Base-by-base conservation (phyloP, 257 asterid species). In the Orobanche coerulescens region DNA sequence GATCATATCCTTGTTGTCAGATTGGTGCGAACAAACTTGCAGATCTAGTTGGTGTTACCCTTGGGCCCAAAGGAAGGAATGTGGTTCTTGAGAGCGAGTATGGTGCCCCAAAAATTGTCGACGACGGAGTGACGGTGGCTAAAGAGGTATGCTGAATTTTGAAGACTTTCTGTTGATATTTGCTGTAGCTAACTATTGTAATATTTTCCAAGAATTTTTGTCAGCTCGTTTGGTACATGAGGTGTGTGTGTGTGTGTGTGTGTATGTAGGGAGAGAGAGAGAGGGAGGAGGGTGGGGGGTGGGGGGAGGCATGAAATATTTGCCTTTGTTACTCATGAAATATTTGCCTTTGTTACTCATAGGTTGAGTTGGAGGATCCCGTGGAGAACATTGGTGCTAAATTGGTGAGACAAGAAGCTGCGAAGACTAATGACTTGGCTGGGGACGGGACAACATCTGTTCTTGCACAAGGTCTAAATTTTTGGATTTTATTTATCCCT, bases 401-500 rank as follows among this genome's bases (percentile, higher is more conserved):
- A 75, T 68, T 89, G 75, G 98, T 89, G 62, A 82, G 98, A 64
- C 98, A 92, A 76, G 95, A 97, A 14, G 98, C 95, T 64, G 88
- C 98, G 14, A 92, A 86, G 78, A 92, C 98, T 62, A 92, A 92
- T 63, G 98, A 92, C 79, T 73, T 92, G 71, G 98, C 98, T 63
- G 98, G 97, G 25, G 98, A 92, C 75, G 98, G 98, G 43, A 84
- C 95, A n/a, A 93, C 99, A 14, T 88, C 98, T 42, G 98, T 92
- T 69, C 95, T 89, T 65, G 98, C 95, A 16, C 98, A 92, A 66
- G 98, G 98, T 50, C 89, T 92, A 24, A 84, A n/a, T n/a, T n/a
- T n/a, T n/a, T n/a, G n/a, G n/a, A n/a, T n/a, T n/a, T n/a, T n/a
- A n/a, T n/a, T n/a, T n/a, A n/a, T n/a, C n/a, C n/a, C n/a, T n/a